These are phyloP conservation scores for Aspergillus funiculosus DNA, from an alignment of 495 filamentous ascomycete species.

Conservation along the genomic window DNA sequence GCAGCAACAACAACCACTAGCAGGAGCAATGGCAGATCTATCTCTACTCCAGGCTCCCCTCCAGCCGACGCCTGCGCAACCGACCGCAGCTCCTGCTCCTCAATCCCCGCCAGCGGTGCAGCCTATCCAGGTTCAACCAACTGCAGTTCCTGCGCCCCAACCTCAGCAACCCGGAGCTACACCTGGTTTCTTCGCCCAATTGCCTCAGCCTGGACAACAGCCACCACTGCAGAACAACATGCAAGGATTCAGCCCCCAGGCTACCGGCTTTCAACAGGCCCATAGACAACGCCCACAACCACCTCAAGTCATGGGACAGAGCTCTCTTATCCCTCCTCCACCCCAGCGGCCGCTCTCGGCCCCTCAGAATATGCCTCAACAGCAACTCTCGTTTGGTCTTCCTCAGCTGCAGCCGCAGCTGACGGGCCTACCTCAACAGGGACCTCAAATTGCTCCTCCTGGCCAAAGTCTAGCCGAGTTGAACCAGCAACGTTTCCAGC, in stretches of 20 bases:
- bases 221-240: conserved; percentile 16
- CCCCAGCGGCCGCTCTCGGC: conserved; percentile 82
- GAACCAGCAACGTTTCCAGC: conserved; percentile 57
- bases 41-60: conserved; percentile 70
- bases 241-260: conserved; percentile 31
- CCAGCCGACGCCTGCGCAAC: conserved; percentile 62
- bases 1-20: conserved; percentile 51
- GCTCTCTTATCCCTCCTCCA: conserved; percentile 71
- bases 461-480: conserved; percentile 73
- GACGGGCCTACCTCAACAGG: conserved; percentile 59
- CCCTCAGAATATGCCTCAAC: conserved; percentile 70
- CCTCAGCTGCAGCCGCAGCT: conserved; percentile 78
- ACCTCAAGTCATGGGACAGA: conserved; percentile 56
- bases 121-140: conserved; percentile 40
- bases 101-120: conserved; percentile 21
- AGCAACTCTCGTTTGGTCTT: conserved; percentile 62
- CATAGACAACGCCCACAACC: conserved; percentile 69
- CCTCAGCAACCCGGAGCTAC: conserved; percentile 48
- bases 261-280: conserved; percentile 45
- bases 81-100: conserved; percentile 32
- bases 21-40: conserved; percentile 72
- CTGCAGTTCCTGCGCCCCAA: conserved; percentile 43
- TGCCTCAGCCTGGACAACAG: conserved; percentile 39
- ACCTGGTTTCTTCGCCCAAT: conserved; percentile 46
- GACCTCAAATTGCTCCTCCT: conserved; percentile 55